A percentile compares a stretch with the other conserved stretches of the same genome.
Conservation (phyloP, 2,329 filamentous ascomycete species). For the Tolypocladium inflatum region DNA sequence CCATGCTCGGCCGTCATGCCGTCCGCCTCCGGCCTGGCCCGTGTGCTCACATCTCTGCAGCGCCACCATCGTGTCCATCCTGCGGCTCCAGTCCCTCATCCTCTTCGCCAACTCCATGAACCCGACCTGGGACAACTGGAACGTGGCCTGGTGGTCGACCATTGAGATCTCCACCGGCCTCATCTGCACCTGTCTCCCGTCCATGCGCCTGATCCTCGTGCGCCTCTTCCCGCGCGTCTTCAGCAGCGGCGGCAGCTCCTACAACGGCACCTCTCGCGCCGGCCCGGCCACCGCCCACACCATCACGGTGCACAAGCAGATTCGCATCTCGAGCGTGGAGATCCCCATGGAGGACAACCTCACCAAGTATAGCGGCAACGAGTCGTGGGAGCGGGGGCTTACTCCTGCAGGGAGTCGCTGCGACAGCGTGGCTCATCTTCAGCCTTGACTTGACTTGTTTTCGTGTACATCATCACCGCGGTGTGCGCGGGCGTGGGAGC, state of each 20-base stretch:
- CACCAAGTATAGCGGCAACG: neutral
- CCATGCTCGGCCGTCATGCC: too few relatives aligned
- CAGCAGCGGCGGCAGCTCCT: neutral
- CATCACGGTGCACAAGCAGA: neutral
- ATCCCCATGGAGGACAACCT: neutral
- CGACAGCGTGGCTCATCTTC: neutral
- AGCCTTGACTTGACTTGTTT: neutral
- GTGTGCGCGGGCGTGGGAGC: neutral
- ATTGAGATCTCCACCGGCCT: neutral
- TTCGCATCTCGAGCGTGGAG: neutral
- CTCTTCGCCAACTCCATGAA: neutral
- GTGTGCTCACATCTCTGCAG: neutral
- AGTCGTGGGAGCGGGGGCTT: neutral
- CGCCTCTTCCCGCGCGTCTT: neutral
- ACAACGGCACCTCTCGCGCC: neutral
- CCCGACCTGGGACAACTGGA: neutral
- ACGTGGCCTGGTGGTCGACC: neutral
- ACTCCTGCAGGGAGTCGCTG: neutral
- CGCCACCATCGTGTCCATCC: neutral
- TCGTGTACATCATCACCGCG: neutral
- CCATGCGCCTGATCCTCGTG: neutral
- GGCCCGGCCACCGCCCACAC: neutral
- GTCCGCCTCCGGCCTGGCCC: too few relatives aligned
- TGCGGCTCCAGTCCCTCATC: neutral
- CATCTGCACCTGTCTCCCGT: neutral